phyloP scores from a whole-genome alignment of 148 eudicot genomes.

The Cornus kousa region DNA sequence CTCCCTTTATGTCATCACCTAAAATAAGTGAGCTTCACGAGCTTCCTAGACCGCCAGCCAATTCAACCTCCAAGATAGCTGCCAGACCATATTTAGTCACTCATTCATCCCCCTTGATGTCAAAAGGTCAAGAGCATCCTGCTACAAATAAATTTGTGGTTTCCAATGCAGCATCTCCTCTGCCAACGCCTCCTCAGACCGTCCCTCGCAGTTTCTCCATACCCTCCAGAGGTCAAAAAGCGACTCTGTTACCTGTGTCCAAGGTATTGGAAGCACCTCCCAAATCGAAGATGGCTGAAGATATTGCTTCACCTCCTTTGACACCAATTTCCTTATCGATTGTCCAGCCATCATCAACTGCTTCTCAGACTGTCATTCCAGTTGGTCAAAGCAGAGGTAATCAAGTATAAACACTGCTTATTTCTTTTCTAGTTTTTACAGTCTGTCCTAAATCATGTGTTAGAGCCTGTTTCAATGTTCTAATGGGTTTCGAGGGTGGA shows the following conservation, averaged over 20 bases:
- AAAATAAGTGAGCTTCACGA: conserved; percentile 89
- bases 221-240: conserved; percentile 40
- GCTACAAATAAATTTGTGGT: conserved; percentile 17
- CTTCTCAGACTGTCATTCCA: conserved; percentile 7
- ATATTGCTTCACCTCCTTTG: conserved; percentile 47
- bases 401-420: not conserved
- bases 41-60: conserved; percentile 82
- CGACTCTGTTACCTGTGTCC: conserved; percentile 21
- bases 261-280: conserved; percentile 21
- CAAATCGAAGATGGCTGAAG: conserved; percentile 18
- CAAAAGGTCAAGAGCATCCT: conserved; percentile 38
- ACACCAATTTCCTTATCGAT: conserved; percentile 41
- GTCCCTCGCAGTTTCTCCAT: conserved; percentile 41
- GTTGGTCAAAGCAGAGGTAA: conserved; percentile 23
- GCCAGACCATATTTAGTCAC: conserved; percentile 39
- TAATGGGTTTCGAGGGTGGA: not conserved
- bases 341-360: conserved; percentile 25
- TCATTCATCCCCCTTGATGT: conserved; percentile 66
- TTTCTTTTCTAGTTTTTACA: not conserved
- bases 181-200: conserved; percentile 40
- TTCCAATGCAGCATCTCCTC: conserved; percentile 33
- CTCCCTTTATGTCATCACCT: conserved; percentile 54
- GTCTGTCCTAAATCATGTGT: not conserved
- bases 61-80: conserved; percentile 14
- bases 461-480: not conserved